Base-by-base conservation (phyloP, 257 asterid species). In the Mitragyna speciosa region DNA sequence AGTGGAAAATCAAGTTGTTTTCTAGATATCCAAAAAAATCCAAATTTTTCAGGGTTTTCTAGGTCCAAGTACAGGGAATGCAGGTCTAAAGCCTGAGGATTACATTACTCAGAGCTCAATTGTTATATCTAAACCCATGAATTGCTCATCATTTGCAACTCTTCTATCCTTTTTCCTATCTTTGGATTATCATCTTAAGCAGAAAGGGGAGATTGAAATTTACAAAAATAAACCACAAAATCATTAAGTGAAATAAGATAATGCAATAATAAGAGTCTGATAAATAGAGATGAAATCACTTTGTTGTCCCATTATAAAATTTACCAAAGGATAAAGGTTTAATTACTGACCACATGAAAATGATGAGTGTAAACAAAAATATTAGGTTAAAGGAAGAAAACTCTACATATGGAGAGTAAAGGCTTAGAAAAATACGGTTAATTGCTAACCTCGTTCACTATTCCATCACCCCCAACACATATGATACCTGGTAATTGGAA, bases 381-480 rank as follows among this genome's bases (percentile, higher is more conserved):
- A 47, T 52, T 14, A 33, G 28, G 65, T 47, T n/a, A 11, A 11
- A 14, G 4, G n/a, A 76, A 28, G 19, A 47, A 36, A 30, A 8
- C 6, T 15, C 24, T 10, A 31, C 30, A 28, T 15, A n/a, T 52
- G 43, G 47, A 74, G 31, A 51, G 30, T 36, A 20, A 76, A n/a
- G 2, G 28, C 54, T 6, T 12, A 58, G 12, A 11, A 69, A 52
- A 48, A 74, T 12, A 78, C 36, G 66, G 76, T 52, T 74, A 66
- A 52, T 49, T 80, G 76, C 83, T 78, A 49, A 96, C 99, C 99
- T 96, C 99, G 85, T 96, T 96, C 83, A 96, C 91, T 82, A 96
- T 91, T 73, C 99, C 99, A 84, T 96, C 98, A 73, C 99, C 98
- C 72, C 99, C 99, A 73, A 96, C 99, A 76, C 99, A 96, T 85